Conservation (phyloP, 83 land plant genomes). For the Isoetes engelmannii region DNA sequence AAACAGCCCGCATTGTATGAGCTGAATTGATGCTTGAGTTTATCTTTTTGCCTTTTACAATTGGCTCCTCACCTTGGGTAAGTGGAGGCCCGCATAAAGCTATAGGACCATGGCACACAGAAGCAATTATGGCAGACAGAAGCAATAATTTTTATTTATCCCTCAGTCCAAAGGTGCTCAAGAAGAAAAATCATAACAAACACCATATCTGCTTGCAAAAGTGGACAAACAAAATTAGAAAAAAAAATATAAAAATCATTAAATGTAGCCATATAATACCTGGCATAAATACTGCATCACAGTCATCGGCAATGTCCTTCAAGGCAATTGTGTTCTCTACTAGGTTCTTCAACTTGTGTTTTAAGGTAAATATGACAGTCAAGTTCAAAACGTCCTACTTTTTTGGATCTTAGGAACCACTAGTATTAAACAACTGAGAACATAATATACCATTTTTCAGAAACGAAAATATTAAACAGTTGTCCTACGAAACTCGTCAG, state of each 20-base stretch:
- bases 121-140: slow-evolving; percentile 34
- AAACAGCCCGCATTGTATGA: background rate
- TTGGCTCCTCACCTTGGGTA: slow-evolving; percentile 30
- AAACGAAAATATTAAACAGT: too few relatives aligned
- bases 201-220: slow-evolving; percentile 37
- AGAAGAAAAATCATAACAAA: slow-evolving; percentile 22
- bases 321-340: slow-evolving; percentile 27
- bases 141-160: slow-evolving; percentile 28
- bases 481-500: too few relatives aligned
- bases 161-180: slow-evolving; percentile 31
- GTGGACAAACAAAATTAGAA: background rate
- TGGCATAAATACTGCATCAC: slow-evolving; percentile 36
- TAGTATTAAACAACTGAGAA: background rate
- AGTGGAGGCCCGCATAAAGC: slow-evolving; percentile 16
- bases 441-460: slow-evolving; percentile 11
- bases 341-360: slow-evolving; percentile 22
- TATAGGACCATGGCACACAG: slow-evolving; percentile 41
- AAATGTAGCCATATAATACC: slow-evolving; percentile 14
- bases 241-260: background rate
- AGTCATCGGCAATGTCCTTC: slow-evolving; percentile 19
- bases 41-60: slow-evolving; percentile 38
- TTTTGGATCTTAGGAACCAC: background rate
- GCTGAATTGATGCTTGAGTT: background rate
- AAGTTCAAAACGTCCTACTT: background rate
- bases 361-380: background rate